phyloP scores from a whole-genome alignment of 805 yeast species.

The Cyberlindnera xylosilytica region DNA sequence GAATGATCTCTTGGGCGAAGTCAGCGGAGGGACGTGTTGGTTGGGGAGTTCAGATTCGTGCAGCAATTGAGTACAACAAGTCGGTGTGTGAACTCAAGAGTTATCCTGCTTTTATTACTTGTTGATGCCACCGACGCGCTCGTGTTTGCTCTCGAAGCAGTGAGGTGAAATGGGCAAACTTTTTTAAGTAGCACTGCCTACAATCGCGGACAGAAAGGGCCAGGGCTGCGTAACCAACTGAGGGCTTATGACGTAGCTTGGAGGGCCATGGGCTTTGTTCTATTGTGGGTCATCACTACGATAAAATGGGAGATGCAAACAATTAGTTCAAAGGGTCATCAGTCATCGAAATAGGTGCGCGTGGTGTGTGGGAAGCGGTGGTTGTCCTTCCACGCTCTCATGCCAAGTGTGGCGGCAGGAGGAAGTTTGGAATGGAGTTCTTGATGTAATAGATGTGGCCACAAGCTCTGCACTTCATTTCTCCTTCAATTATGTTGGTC shows the following conservation, averaged over 20 bases:
- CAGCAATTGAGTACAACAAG: too few relatives aligned
- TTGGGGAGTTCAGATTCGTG: too few relatives aligned
- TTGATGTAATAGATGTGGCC: conserved; percentile 85
- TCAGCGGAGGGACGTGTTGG: too few relatives aligned
- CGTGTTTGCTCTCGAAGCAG: not conserved
- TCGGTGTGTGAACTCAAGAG: too few relatives aligned
- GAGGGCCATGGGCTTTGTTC: too few relatives aligned
- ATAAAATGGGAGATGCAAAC: not conserved
- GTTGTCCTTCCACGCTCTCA: too few relatives aligned
- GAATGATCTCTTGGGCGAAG: too few relatives aligned
- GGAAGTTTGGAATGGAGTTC: conserved; percentile 89
- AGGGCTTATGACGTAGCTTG: conserved; percentile 1
- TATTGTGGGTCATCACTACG: too few relatives aligned
- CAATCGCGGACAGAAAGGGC: not conserved
- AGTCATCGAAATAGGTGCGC: not conserved
- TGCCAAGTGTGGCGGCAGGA: conserved; percentile 92
- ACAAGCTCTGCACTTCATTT: conserved; percentile 85
- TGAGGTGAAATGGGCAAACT: conserved; percentile 1
- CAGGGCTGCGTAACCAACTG: conserved; percentile 1
- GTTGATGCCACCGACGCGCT: not conserved
- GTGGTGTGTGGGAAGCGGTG: not conserved
- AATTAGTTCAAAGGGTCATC: not conserved
- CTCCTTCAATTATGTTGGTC: conserved; percentile 84
- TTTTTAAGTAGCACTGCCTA: conserved; percentile 1
- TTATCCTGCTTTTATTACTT: too few relatives aligned